These are phyloP conservation scores for Sporothrix inflata DNA, from an alignment of 2,329 filamentous ascomycete species.

Conservation along the genomic window DNA sequence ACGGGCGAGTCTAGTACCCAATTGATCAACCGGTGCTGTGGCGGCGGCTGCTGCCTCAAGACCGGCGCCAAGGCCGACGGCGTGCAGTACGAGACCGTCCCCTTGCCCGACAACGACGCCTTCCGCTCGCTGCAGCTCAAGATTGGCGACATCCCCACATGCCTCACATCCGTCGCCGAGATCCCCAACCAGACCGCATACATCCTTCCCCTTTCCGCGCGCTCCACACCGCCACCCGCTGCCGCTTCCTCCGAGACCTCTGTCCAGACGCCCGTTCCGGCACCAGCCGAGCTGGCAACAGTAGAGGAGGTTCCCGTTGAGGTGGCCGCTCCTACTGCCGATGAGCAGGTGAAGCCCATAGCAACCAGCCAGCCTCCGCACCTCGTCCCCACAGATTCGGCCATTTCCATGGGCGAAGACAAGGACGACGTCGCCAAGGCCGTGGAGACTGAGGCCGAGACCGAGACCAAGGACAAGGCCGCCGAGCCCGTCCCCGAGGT, in stretches of 20 bases:
- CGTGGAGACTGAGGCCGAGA: slow-evolving; percentile 30
- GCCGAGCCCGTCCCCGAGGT: slow-evolving; percentile 28
- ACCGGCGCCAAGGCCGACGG: slow-evolving; percentile 49
- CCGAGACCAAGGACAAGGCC: not conserved
- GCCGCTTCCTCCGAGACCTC: slow-evolving; percentile 29
- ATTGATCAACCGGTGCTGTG: slow-evolving; percentile 65
- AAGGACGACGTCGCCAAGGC: not conserved
- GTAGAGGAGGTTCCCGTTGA: slow-evolving; percentile 31
- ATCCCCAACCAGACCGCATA: slow-evolving; percentile 76
- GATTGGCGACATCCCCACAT: slow-evolving; percentile 73
- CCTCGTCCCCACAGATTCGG: slow-evolving; percentile 54
- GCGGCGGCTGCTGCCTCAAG: slow-evolving; percentile 65
- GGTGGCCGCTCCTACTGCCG: slow-evolving; percentile 17
- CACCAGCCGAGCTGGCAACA: not conserved
- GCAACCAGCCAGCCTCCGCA: slow-evolving; percentile 29
- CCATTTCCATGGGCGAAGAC: slow-evolving; percentile 47
- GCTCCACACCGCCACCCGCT: slow-evolving; percentile 38
- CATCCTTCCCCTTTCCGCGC: slow-evolving; percentile 61
- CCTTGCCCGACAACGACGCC: slow-evolving; percentile 78
- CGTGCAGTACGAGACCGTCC: slow-evolving; percentile 56
- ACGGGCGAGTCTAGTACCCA: slow-evolving; percentile 66
- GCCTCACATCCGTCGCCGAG: slow-evolving; percentile 70
- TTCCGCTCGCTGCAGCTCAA: slow-evolving; percentile 79
- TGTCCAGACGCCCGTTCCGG: slow-evolving; percentile 12
- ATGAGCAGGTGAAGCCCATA: not conserved